Evolutionary conservation across 2,329 filamentous ascomycete genomes (phyloP), one percentile per base, ranked within the genome.

Genomic region (Cadophora sp.): DNA sequence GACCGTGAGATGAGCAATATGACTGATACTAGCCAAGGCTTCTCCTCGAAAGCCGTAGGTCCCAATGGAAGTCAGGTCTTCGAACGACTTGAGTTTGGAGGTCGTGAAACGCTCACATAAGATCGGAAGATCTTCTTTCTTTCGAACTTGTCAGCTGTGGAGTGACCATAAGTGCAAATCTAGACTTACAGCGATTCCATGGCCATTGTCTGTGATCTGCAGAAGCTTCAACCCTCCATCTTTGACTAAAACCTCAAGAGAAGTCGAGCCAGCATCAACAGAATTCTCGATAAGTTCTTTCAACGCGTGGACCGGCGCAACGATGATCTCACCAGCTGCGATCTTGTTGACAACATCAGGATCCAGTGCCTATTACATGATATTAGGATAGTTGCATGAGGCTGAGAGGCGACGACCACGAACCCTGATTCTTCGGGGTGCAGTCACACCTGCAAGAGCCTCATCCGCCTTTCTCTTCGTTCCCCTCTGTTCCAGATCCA

Each of bases 11-110:
- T 99, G 97, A 40, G 97, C 95, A 75, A 99, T 97, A 78, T 99
- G 96, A 77, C 95, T 98, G 79, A 99, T 99, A 80, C 96, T 98
- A 16, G 96, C 96, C 65, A 99, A 82, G 3, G 96, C 96, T 80
- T 99, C 96, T 65, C 96, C 96, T 64, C 96, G 91, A 77, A 99
- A 99, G n/a, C 96, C 96, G 79, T 99, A 99, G 1, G 96, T 98
- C 62, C 90, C 91, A 72, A 99, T 98, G 4, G 90, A 92, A 50
- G 89, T 89, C 59, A 99, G 84, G 78, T 99, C 96, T 79, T 98
- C 95, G 73, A 99, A 99, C 5, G 89, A 88, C 74, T 96, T 94
- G 68, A 99, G 85, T 79, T 99, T 99, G 14, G 95, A 98, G 0
- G 96, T 99, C 11, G 96, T 99, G 78, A 97, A 97, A 62, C 96